A percentile compares a stretch with the other conserved stretches of the same genome.
Conservation (phyloP, 108 stramenopile genomes). For the Skeletonema tropicum region DNA sequence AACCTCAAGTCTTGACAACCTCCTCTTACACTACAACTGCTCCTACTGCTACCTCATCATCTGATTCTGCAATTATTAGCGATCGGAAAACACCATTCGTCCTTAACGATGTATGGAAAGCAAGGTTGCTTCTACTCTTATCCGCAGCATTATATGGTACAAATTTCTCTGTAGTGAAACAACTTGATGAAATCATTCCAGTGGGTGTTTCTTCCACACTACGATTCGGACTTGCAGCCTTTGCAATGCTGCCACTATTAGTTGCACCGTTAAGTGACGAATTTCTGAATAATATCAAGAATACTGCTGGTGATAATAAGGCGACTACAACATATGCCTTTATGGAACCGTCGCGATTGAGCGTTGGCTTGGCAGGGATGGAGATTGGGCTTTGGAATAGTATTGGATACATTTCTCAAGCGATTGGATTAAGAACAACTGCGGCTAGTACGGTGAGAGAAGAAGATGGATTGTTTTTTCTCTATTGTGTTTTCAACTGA, state of each 20-base stretch:
- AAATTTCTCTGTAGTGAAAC: constrained; percentile 82
- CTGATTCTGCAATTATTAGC: no score
- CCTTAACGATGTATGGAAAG: constrained; percentile 45
- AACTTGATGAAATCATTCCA: constrained; percentile 66
- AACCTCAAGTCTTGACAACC: neutral
- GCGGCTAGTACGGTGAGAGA: constrained; percentile 64
- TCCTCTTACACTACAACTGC: neutral
- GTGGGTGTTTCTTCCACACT: constrained; percentile 65
- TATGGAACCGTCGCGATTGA: constrained; percentile 31
- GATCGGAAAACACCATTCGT: neutral
- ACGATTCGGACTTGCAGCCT: constrained; percentile 75
- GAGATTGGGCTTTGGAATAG: constrained; percentile 88
- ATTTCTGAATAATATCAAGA: constrained; percentile 10
- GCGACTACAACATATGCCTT: constrained; percentile 5
- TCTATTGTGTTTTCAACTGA: neutral
- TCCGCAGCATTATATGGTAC: constrained; percentile 85
- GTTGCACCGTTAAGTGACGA: constrained; percentile 39
- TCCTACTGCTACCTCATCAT: no score
- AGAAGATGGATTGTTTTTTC: neutral
- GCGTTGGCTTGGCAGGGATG: constrained; percentile 68
- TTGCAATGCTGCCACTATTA: constrained; percentile 73
- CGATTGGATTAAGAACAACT: constrained; percentile 83
- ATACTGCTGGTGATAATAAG: neutral
- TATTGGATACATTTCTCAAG: constrained; percentile 90
- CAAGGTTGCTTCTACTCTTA: constrained; percentile 59